Conservation (phyloP, 1,284 basidiomycete species). For the Polyporus tsugae region DNA sequence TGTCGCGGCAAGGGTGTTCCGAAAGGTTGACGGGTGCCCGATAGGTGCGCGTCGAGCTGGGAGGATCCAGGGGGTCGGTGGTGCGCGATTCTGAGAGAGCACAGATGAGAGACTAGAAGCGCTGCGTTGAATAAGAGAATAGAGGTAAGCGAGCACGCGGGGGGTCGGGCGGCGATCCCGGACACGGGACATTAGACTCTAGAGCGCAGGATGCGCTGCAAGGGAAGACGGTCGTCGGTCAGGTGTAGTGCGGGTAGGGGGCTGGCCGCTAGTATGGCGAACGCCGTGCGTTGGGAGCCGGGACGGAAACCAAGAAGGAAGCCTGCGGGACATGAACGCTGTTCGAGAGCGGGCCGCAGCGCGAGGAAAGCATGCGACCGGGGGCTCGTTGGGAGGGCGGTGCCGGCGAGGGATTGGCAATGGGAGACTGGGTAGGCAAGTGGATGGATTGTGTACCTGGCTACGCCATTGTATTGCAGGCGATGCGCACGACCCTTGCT, state of each 20-base stretch:
- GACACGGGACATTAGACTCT: neutral
- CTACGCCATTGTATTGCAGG: neutral
- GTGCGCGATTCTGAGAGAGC: neutral
- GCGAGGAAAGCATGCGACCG: neutral
- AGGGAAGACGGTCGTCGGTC: neutral
- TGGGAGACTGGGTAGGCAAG: neutral
- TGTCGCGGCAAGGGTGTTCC: neutral
- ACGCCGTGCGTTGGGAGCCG: neutral
- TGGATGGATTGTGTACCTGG: neutral
- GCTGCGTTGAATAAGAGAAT: neutral
- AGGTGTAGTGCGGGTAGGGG: neutral
- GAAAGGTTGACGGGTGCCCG: neutral
- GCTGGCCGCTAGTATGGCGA: conserved; percentile 1
- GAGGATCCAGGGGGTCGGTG: neutral
- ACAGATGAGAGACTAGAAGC: neutral
- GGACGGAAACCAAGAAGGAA: conserved; percentile 1
- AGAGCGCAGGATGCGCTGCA: neutral
- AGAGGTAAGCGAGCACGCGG: conserved; percentile 2
- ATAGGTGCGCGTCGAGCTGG: neutral
- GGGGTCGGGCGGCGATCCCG: neutral
- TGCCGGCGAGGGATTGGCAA: neutral
- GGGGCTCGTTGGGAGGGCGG: neutral
- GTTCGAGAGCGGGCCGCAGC: neutral
- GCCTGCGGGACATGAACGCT: neutral
- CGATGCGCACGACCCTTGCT: neutral